These are phyloP conservation scores for Boletus speciosus DNA, from an alignment of 768 basidiomycete species.

Conservation along the genomic window DNA sequence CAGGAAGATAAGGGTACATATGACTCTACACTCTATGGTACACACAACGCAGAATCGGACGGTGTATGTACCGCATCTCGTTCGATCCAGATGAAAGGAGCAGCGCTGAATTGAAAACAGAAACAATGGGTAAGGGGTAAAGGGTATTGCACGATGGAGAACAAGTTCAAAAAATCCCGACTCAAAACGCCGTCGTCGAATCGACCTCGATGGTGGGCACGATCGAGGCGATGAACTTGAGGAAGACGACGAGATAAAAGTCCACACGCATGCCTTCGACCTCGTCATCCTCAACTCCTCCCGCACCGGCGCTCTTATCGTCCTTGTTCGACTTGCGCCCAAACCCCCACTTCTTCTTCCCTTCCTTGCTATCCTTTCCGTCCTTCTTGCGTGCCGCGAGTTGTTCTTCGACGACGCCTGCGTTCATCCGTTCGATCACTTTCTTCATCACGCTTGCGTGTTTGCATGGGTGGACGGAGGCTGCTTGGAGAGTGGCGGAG, in stretches of 20 bases:
- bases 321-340: constrained; percentile 66
- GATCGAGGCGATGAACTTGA: constrained; percentile 98
- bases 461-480: constrained; percentile 97
- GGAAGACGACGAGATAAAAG: constrained; percentile 96
- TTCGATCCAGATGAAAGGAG: constrained; percentile 4
- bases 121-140: not conserved
- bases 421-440: constrained; percentile 98
- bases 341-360: constrained; percentile 84
- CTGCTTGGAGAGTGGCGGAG: constrained; percentile 76
- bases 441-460: constrained; percentile 99
- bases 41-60: constrained; percentile 5
- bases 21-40: constrained; percentile 24
- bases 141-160: constrained; percentile 13
- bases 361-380: constrained; percentile 46
- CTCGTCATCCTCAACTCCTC: constrained; percentile 42
- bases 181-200: constrained; percentile 74
- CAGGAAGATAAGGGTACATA: constrained; percentile 21
- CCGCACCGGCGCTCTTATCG: constrained; percentile 34
- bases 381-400: constrained; percentile 58
- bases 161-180: not conserved
- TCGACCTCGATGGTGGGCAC: constrained; percentile 99
- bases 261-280: constrained; percentile 95
- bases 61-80: not conserved
- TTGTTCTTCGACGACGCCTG: constrained; percentile 78
- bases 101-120: not conserved